These are phyloP conservation scores for Microthyrium microscopicum DNA, from an alignment of 2,329 filamentous ascomycete species.

Conservation along the genomic window DNA sequence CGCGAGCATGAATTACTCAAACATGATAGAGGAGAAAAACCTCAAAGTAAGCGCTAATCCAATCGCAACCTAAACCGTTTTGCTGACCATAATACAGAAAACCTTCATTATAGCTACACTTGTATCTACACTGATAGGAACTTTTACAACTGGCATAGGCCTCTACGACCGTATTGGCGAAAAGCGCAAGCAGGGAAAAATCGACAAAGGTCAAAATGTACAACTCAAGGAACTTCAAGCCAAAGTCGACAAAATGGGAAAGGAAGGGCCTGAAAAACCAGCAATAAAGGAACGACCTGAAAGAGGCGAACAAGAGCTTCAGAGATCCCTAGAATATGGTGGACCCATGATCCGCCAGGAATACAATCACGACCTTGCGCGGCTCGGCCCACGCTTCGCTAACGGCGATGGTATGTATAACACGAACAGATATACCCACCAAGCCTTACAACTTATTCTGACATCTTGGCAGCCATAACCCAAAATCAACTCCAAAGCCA, in stretches of 20 bases:
- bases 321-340: slow-evolving; percentile 16
- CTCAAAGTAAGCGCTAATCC: slow-evolving; percentile 17
- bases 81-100: slow-evolving; percentile 16
- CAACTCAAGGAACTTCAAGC: slow-evolving; percentile 19
- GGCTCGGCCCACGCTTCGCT: slow-evolving; percentile 21
- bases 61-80: too few species aligned
- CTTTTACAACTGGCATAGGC: slow-evolving; percentile 27
- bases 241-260: slow-evolving; percentile 16
- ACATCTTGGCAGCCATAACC: slow-evolving; percentile 18
- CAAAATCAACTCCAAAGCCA: slow-evolving; percentile 27
- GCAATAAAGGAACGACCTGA: slow-evolving; percentile 11
- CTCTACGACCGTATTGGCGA: slow-evolving; percentile 24
- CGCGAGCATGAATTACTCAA: slow-evolving; percentile 28
- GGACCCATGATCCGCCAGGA: slow-evolving; percentile 20
- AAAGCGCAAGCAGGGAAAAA: slow-evolving; percentile 21
- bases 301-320: slow-evolving; percentile 16
- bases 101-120: slow-evolving; percentile 29
- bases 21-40: slow-evolving; percentile 29
- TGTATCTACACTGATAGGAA: slow-evolving; percentile 27
- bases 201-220: slow-evolving; percentile 18
- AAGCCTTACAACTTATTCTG: slow-evolving; percentile 7
- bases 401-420: slow-evolving; percentile 20
- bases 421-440: not conserved
- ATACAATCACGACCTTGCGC: slow-evolving; percentile 21
- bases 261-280: too few species aligned